phyloP scores from a whole-genome alignment of 768 basidiomycete species.

The Boletus reticulatus region DNA sequence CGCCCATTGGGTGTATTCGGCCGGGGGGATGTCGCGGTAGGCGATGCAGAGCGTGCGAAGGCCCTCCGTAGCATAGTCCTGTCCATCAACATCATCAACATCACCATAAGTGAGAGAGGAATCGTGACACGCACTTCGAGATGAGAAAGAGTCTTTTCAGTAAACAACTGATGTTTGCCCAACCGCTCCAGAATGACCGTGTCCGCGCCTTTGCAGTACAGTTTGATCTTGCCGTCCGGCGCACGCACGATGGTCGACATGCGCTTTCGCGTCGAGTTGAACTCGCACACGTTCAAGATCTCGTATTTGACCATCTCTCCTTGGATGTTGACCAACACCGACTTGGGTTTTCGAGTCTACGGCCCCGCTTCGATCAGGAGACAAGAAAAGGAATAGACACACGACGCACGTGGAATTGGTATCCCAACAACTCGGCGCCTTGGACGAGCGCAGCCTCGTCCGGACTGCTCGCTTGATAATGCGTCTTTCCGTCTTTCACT shows the following conservation, averaged over 20 bases:
- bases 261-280: slow-evolving; percentile 95
- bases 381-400: background rate
- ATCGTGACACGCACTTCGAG: slow-evolving; percentile 64
- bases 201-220: slow-evolving; percentile 97
- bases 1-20: slow-evolving; percentile 90
- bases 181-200: slow-evolving; percentile 95
- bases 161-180: slow-evolving; percentile 79
- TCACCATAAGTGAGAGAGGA: background rate
- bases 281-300: slow-evolving; percentile 96
- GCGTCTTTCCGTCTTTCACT: slow-evolving; percentile 80
- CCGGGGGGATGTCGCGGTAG: slow-evolving; percentile 86
- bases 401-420: slow-evolving; percentile 83
- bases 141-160: slow-evolving; percentile 83
- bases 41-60: slow-evolving; percentile 96
- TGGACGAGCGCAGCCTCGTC: slow-evolving; percentile 96
- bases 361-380: background rate
- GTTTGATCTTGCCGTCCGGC: slow-evolving; percentile 87
- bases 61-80: slow-evolving; percentile 98
- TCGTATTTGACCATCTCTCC: slow-evolving; percentile 79
- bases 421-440: slow-evolving; percentile 90
- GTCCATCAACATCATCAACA: background rate
- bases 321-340: slow-evolving; percentile 82
- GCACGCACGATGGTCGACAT: slow-evolving; percentile 94
- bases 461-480: slow-evolving; percentile 95
- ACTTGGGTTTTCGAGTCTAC: slow-evolving; percentile 94